These are phyloP conservation scores for Euclidium syriacum DNA, from an alignment of 345 rosid species.

Conservation along the genomic window DNA sequence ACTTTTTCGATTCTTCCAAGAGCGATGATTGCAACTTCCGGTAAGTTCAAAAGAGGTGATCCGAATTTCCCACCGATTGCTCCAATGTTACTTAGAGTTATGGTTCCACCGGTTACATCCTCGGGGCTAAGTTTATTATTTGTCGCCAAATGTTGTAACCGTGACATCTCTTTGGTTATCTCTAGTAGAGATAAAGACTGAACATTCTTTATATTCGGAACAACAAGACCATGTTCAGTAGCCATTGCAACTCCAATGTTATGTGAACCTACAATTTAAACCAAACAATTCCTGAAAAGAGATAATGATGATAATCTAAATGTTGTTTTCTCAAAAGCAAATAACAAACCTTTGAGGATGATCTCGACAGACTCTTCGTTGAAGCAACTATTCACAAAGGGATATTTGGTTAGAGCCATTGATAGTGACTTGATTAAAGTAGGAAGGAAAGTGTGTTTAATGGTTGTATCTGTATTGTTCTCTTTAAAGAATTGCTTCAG, in stretches of 20 bases:
- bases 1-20: slow-evolving; percentile 83
- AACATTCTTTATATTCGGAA: slow-evolving; percentile 90
- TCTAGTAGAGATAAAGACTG: slow-evolving; percentile 70
- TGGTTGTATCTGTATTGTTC: slow-evolving; percentile 51
- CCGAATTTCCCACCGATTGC: slow-evolving; percentile 94
- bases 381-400: slow-evolving; percentile 84
- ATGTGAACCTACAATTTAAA: slow-evolving; percentile 59
- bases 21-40: slow-evolving; percentile 89
- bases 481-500: slow-evolving; percentile 68
- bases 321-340: too few species aligned
- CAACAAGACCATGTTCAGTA: slow-evolving; percentile 79
- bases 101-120: slow-evolving; percentile 81
- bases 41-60: slow-evolving; percentile 79
- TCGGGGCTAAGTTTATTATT: slow-evolving; percentile 68
- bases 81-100: slow-evolving; percentile 87
- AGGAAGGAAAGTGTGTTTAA: slow-evolving; percentile 89
- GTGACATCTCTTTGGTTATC: slow-evolving; percentile 78
- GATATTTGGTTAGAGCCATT: slow-evolving; percentile 71
- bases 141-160: slow-evolving; percentile 64
- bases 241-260: slow-evolving; percentile 97
- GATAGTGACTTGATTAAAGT: slow-evolving; percentile 78
- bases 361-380: slow-evolving; percentile 67
- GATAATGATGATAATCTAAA: not conserved
- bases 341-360: slow-evolving; percentile 56
- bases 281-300: not conserved